A percentile compares a stretch with the other conserved stretches of the same genome.
phyloP scores from a whole-genome alignment of 257 asterid genomes.

The Solanum chilense region DNA sequence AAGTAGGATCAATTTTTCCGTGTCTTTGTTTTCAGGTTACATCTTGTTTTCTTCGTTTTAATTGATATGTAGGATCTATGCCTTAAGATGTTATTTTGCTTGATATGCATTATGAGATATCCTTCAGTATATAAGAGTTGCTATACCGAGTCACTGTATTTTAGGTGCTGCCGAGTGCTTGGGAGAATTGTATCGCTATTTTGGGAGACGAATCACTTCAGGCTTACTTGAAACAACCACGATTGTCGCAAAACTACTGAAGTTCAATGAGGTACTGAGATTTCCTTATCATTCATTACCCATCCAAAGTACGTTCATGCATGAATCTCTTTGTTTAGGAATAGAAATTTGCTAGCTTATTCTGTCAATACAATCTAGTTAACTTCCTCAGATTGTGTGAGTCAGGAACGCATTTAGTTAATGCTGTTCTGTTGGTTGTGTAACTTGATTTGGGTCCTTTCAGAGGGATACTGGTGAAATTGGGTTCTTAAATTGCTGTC shows the following conservation, averaged over 20 bases:
- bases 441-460: not conserved
- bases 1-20: not conserved
- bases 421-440: not conserved
- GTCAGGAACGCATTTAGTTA: not conserved
- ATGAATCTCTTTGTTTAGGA: not conserved
- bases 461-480: not conserved
- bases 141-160: not conserved
- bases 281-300: not conserved
- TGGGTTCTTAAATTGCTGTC: not conserved
- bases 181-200: slow-evolving; percentile 77
- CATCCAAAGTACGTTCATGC: slow-evolving; percentile 3
- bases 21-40: not conserved
- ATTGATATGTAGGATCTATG: not conserved
- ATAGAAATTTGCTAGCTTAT: not conserved
- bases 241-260: slow-evolving; percentile 66
- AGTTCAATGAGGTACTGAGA: slow-evolving; percentile 66
- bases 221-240: slow-evolving; percentile 82
- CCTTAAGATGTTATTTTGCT: not conserved
- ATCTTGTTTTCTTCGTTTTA: not conserved
- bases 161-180: slow-evolving; percentile 91
- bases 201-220: slow-evolving; percentile 78
- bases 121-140: not conserved
- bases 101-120: not conserved
- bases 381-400: not conserved
- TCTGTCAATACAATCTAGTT: not conserved